Evolutionary conservation across 805 yeast genomes (phyloP).

Genomic region (Saccharomycopsis lassenensis): DNA sequence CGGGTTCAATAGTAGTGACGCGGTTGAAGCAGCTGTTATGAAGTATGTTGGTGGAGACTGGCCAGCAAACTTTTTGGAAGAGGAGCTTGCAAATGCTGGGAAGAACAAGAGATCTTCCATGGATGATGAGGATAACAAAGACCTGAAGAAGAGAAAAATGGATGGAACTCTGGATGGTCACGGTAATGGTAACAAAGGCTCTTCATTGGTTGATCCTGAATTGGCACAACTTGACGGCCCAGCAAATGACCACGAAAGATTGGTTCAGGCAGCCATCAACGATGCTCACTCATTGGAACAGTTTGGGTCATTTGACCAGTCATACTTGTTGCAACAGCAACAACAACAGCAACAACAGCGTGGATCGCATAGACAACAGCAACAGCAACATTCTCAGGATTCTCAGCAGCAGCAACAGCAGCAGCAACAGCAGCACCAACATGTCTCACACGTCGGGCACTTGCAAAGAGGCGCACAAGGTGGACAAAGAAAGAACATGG

Average conservation of each 20-base stretch:
- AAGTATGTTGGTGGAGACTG: constrained; percentile 60
- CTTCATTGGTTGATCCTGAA: constrained; percentile 45
- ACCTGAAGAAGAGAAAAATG: constrained; percentile 8
- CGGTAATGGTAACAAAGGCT: constrained; percentile 9
- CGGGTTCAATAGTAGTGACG: constrained; percentile 22
- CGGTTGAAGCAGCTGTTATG: constrained; percentile 73
- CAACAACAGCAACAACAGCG: constrained; percentile 6
- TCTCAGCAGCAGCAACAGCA: constrained; percentile 2
- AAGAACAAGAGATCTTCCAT: constrained; percentile 16
- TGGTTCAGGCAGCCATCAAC: constrained; percentile 60
- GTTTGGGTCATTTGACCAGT: constrained; percentile 25
- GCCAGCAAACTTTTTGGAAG: constrained; percentile 39
- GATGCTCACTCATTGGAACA: constrained; percentile 49
- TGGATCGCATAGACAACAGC: neutral
- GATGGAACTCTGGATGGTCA: constrained; percentile 13
- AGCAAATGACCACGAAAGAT: constrained; percentile 44
- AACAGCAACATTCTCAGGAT: neutral
- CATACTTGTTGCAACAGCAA: constrained; percentile 8
- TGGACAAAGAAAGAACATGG: no score
- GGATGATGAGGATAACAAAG: constrained; percentile 19
- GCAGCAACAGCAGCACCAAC: constrained; percentile 17
- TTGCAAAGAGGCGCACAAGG: neutral
- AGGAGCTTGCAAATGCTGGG: constrained; percentile 21
- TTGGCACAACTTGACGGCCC: constrained; percentile 38
- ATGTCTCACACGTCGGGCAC: constrained; percentile 2